Evolutionary conservation across 2,329 filamentous ascomycete species (phyloP).

Genomic region (Aspergillus texensis): DNA sequence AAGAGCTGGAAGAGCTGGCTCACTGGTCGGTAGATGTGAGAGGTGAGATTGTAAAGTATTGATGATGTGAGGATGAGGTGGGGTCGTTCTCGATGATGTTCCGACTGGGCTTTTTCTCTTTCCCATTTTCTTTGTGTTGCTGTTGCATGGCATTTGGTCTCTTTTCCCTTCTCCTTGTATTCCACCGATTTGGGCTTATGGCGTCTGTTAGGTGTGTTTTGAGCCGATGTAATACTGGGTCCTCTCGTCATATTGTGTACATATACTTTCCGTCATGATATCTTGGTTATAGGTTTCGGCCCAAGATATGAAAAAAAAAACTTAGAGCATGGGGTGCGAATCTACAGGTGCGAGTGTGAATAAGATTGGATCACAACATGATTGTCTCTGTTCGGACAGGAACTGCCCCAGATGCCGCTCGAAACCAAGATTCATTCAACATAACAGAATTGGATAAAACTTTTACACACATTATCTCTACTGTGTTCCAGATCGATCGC

Average conservation of each 20-base stretch:
- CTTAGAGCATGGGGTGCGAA: conserved; percentile 12
- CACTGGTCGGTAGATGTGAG: conserved; percentile 34
- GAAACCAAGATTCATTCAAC: not conserved
- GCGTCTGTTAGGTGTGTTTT: conserved; percentile 33
- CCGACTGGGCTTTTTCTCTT: not conserved
- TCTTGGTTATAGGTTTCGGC: conserved; percentile 10
- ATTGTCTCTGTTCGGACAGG: not conserved
- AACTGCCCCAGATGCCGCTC: not conserved
- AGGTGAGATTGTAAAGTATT: not conserved
- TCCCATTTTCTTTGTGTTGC: conserved; percentile 3
- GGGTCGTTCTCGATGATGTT: conserved; percentile 1
- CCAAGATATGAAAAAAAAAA: conserved; percentile 5
- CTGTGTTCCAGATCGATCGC: not conserved
- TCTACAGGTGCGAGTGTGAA: conserved; percentile 1
- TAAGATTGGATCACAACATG: not conserved
- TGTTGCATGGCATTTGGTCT: conserved; percentile 19
- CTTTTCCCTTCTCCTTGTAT: conserved; percentile 24
- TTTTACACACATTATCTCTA: not conserved
- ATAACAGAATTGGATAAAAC: not conserved
- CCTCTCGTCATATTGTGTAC: conserved; percentile 36
- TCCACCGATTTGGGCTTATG: conserved; percentile 30
- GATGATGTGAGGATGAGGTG: not conserved
- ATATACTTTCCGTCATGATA: conserved; percentile 23
- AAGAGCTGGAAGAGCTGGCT: conserved; percentile 46
- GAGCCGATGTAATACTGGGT: conserved; percentile 22